phyloP scores from a whole-genome alignment of 805 yeast species.

The Candida piceae region DNA sequence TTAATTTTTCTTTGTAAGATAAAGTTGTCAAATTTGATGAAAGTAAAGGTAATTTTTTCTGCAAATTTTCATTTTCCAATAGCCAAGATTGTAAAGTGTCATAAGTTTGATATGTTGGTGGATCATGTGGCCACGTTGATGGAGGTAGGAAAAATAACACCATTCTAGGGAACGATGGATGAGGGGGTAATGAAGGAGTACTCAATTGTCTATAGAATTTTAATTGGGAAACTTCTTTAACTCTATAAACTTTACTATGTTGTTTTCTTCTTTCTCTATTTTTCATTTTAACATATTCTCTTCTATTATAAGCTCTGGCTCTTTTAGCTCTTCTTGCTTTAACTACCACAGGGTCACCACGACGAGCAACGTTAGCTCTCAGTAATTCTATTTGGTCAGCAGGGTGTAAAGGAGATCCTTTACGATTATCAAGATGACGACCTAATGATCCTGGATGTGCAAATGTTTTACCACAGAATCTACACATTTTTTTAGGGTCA shows the following conservation, averaged over 20 bases:
- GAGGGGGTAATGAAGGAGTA: constrained; percentile 35
- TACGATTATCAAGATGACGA: constrained; percentile 51
- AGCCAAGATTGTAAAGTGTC: constrained; percentile 25
- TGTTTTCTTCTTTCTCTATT: constrained; percentile 40
- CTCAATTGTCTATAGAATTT: constrained; percentile 34
- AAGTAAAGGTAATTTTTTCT: constrained; percentile 19
- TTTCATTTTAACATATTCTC: constrained; percentile 43
- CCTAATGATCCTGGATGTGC: constrained; percentile 57
- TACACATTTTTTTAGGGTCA: constrained; percentile 37
- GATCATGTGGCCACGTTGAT: constrained; percentile 47
- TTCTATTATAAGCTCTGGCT: constrained; percentile 40
- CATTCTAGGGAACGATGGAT: constrained; percentile 46
- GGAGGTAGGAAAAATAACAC: constrained; percentile 44
- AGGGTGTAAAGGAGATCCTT: constrained; percentile 51
- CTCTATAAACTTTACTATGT: constrained; percentile 38
- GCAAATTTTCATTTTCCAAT: constrained; percentile 15
- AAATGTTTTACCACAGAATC: constrained; percentile 49
- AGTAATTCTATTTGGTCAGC: constrained; percentile 39
- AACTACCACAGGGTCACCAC: constrained; percentile 43
- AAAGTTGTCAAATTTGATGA: constrained; percentile 1
- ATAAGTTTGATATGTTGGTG: constrained; percentile 44
- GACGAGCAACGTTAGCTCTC: constrained; percentile 44
- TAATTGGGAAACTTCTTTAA: constrained; percentile 31
- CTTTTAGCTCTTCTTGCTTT: constrained; percentile 35
- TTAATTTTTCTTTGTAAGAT: constrained; percentile 33